phyloP scores from a whole-genome alignment of 2,329 filamentous ascomycete species.

The Metarhizium robertsii region DNA sequence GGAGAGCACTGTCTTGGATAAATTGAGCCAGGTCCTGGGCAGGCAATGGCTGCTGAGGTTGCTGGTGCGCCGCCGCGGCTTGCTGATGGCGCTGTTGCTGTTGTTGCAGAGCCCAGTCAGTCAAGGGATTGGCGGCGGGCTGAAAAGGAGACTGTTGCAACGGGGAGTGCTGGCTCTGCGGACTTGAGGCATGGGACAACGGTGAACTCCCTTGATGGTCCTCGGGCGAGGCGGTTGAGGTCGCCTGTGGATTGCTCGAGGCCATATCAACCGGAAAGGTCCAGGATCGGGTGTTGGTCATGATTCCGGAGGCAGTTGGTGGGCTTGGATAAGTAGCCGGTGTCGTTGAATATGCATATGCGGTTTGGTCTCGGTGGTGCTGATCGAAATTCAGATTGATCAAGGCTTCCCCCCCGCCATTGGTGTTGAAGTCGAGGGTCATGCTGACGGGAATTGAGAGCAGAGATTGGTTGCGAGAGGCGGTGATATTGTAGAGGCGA shows the following conservation, averaged over 20 bases:
- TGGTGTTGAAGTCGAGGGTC: constrained; percentile 52
- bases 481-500: constrained; percentile 26
- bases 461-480: constrained; percentile 19
- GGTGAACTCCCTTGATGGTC: constrained; percentile 39
- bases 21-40: constrained; percentile 40
- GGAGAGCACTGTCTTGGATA: constrained; percentile 48
- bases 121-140: constrained; percentile 40
- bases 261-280: constrained; percentile 44
- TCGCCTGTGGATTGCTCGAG: constrained; percentile 31
- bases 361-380: constrained; percentile 46
- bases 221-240: constrained; percentile 39
- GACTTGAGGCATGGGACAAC: constrained; percentile 41
- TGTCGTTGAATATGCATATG: constrained; percentile 20
- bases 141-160: constrained; percentile 47
- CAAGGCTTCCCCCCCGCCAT: constrained; percentile 47
- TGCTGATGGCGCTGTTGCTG: constrained; percentile 33
- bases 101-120: constrained; percentile 54
- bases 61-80: constrained; percentile 19
- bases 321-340: constrained; percentile 21
- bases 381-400: constrained; percentile 53
- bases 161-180: constrained; percentile 38
- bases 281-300: constrained; percentile 34
- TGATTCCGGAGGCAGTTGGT: constrained; percentile 22
- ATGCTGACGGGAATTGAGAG: constrained; percentile 29
- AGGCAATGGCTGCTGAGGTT: constrained; percentile 32